Base-by-base conservation (phyloP, 202 grass and related monocot species). In the Setaria viridis region DNA sequence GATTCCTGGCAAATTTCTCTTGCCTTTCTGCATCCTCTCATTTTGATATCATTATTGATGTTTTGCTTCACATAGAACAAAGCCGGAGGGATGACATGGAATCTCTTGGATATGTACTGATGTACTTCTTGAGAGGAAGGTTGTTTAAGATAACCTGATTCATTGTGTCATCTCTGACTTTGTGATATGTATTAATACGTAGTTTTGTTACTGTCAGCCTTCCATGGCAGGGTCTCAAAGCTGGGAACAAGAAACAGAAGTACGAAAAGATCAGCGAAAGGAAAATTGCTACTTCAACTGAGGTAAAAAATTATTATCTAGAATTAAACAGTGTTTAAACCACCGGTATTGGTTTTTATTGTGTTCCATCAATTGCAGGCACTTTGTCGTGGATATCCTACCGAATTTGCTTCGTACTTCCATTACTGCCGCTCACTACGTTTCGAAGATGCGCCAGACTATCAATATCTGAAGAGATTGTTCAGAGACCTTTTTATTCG, bases 191-290 rank as follows among this genome's bases (percentile, higher is more conserved):
- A 35, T 83, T 80, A 48, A 90, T 14, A 2, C 35, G 62, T 70
- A 1, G 37, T 90, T 73, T 86, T 62, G 55, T 59, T 91, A 34
- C 72, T 86, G 53, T 25, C 85, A 98, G 95, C 67, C 93, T 98
- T 87, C 95, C 95, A 33, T 98, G 95, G 95, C 95, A 97, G 82
- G 95, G 95, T 84, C 83, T 97, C 65, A 95, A 98, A 98, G 95
- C 95, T 74, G 95, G 95, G 67, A 98, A 92, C 53, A 98, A 95
- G 89, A 98, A 95, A 80, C 93, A 98, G 50, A 98, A 98, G 83
- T 98, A 98, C 11, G 95, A 98, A 86, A 98, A 93, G 69, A 98
- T 98, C 82, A 98, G 93, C 2, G 95, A 98, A 89, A 95, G 82
- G 57, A 98, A 98, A 87, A 89, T 95, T 68, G 89, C 95, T 72